Evolutionary conservation across 2,329 filamentous ascomycete genomes (phyloP).

Genomic region (Colletotrichum nymphaeae): DNA sequence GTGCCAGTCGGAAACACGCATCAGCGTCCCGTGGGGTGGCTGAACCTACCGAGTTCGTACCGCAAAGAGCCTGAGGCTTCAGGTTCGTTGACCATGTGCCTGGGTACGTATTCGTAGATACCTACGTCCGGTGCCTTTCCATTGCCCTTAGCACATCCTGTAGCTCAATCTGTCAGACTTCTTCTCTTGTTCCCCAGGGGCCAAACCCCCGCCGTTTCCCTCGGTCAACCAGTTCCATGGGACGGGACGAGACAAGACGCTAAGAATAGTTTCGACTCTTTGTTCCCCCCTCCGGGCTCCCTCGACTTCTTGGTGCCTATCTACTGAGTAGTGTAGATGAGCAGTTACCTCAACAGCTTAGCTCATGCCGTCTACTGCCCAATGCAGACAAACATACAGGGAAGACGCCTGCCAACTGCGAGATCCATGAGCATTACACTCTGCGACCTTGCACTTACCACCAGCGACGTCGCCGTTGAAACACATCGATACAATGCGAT

Average conservation of each 20-base stretch:
- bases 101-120: background rate
- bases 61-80: background rate
- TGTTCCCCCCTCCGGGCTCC: background rate
- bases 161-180: conserved; percentile 1
- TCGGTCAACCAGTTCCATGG: conserved; percentile 12
- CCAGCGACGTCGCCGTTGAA: conserved; percentile 9
- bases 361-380: background rate
- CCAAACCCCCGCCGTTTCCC: conserved; percentile 3
- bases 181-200: background rate
- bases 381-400: background rate
- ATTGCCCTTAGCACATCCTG: background rate
- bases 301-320: background rate
- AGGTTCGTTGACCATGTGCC: background rate
- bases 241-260: conserved; percentile 2
- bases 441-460: background rate
- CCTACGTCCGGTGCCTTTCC: background rate
- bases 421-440: conserved; percentile 20
- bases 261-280: conserved; percentile 5
- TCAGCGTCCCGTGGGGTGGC: conserved; percentile 32
- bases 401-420: conserved; percentile 6
- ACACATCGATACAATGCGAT: conserved; percentile 8
- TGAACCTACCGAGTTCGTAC: background rate
- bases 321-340: no score
- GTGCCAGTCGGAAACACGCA: conserved; percentile 28
- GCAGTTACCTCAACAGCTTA: background rate